These are phyloP conservation scores for Giardia duodenalis DNA, from an alignment of 208 protist species.

Conservation along the genomic window DNA sequence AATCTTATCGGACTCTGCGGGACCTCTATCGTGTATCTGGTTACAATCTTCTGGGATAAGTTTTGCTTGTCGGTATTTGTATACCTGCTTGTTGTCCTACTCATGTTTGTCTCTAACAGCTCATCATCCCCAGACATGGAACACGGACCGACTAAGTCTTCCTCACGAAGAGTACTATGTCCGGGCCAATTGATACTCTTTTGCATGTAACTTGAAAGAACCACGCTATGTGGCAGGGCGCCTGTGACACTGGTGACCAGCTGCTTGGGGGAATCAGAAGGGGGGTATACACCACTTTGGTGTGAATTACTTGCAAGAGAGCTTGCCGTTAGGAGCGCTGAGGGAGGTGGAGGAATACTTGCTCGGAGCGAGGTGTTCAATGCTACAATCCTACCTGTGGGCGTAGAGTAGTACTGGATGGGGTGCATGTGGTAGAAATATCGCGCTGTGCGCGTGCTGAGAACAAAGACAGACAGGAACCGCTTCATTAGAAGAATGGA, in stretches of 20 bases:
- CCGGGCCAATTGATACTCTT: too few relatives aligned
- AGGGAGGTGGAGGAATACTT: background rate
- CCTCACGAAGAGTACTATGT: too few relatives aligned
- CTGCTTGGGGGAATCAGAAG: background rate
- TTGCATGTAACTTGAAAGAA: background rate
- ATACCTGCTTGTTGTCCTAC: too few relatives aligned
- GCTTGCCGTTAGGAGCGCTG: background rate
- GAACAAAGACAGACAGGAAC: background rate
- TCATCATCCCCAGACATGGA: too few relatives aligned
- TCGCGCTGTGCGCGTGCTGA: background rate
- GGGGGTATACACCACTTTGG: background rate
- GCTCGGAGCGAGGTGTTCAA: background rate
- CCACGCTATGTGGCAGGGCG: background rate
- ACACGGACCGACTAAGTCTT: too few relatives aligned
- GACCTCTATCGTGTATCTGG: background rate
- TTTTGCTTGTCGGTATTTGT: background rate
- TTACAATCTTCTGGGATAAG: background rate
- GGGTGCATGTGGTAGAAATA: background rate
- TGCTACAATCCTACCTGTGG: background rate
- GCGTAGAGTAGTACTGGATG: background rate
- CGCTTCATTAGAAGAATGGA: background rate
- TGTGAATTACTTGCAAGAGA: background rate
- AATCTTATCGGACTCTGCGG: background rate
- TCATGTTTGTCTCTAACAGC: too few relatives aligned
- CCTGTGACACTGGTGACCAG: background rate